phyloP scores from a whole-genome alignment of 2,329 filamentous ascomycete species.

The Penicillium fuscoglaucum region DNA sequence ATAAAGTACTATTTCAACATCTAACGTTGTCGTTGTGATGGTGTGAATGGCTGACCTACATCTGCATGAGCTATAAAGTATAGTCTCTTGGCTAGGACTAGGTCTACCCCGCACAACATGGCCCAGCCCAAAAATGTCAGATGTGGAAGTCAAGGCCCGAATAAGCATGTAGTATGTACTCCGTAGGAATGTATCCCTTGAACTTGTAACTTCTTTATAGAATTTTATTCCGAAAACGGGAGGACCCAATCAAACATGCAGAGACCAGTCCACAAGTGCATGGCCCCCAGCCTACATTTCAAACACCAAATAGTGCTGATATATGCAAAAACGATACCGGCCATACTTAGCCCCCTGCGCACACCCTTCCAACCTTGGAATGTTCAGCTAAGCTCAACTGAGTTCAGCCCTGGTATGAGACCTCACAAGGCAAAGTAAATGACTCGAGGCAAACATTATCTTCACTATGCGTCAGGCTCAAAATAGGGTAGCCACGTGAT shows the following conservation, averaged over 20 bases:
- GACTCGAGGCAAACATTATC: not conserved
- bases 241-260: not conserved
- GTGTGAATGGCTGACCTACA: not conserved
- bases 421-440: not conserved
- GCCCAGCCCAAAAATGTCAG: not conserved
- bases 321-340: not conserved
- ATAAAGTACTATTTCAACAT: too few relatives aligned
- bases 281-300: not conserved
- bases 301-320: too few relatives aligned
- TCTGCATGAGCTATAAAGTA: too few relatives aligned
- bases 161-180: not conserved
- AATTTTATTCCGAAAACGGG: not conserved
- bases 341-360: not conserved
- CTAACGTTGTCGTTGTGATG: not conserved
- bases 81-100: not conserved
- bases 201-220: not conserved
- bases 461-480: not conserved
- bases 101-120: not conserved
- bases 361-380: not conserved
- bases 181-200: too few relatives aligned
- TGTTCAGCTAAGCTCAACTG: not conserved
- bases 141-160: not conserved
- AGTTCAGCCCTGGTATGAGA: not conserved
- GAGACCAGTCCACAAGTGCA: not conserved
- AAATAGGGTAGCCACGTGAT: not conserved